Evolutionary conservation across 1,139 yeast genomes (phyloP), one percentile per base, ranked within the genome.

Genomic region (Ogataea hybrid): DNA sequence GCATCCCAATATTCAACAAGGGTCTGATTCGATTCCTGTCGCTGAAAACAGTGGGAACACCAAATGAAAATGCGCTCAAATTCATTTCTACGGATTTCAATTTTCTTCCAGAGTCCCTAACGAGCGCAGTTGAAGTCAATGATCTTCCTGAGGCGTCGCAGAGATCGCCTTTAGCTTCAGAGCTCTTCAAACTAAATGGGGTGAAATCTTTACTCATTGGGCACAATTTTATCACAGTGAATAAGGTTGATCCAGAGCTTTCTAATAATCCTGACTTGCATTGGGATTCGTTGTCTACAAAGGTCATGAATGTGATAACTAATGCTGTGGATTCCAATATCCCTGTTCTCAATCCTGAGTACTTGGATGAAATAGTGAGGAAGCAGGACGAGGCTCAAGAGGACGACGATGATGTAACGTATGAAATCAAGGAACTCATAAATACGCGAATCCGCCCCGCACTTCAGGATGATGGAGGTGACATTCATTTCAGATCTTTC

Each of bases 181-280:
- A 78, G 52, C 67, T 92, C 39, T 90, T 92, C 68, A 78, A 84
- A 32, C 65, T 94, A 18, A 88, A 88, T 31, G 98, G 98, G 2
- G 88, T 92, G 18, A 77, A 74, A 48, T 81, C 96, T 0, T 76
- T 92, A 29, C 84, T 92, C 95, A 80, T 92, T 60, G 98, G 98
- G 10, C 72, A 80, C 16, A 75, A 83, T 59, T 63, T 63, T 41
- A 47, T 63, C 27, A 59, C 66, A 1, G 63, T 63, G 11, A 62
- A 58, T 37, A 63, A 63, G 37, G 58, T 62, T 30, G 65, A 61
- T 12, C 44, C 47, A 1, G 44, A 48, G 3, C 38, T 62, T 11
- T 53, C 63, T 1, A 54, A 61, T 39, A 61, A 62, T 32, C 55
- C 59, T 3, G 59, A 62, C 25, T 43, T 62, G 11, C 43, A 52